Evolutionary conservation across 192 early-diverging fungal genomes (phyloP).

Genomic region (Coemansia sp.): DNA sequence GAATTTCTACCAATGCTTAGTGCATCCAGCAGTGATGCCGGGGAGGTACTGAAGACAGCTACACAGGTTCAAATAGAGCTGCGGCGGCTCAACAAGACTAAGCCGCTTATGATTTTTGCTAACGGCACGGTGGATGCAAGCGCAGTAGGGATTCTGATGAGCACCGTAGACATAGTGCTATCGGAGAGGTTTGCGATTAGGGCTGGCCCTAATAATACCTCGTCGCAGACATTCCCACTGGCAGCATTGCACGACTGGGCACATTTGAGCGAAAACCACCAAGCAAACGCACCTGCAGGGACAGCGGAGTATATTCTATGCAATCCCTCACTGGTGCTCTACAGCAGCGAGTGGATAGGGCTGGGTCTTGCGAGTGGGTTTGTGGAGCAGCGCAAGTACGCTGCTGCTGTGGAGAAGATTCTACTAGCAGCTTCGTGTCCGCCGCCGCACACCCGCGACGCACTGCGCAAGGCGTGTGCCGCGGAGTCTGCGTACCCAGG

Average conservation of each 20-base stretch:
- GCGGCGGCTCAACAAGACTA: slow-evolving; percentile 26
- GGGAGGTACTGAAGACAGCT: slow-evolving; percentile 5
- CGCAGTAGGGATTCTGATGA: slow-evolving; percentile 20
- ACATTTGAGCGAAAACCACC: slow-evolving; percentile 3
- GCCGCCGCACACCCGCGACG: slow-evolving; percentile 39
- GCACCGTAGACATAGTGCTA: slow-evolving; percentile 25
- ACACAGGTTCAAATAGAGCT: slow-evolving; percentile 34
- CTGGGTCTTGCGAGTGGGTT: slow-evolving; percentile 28
- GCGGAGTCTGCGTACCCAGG: slow-evolving; percentile 42
- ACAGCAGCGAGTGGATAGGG: slow-evolving; percentile 35
- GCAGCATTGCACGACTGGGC: slow-evolving; percentile 39
- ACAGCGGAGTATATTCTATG: slow-evolving; percentile 35
- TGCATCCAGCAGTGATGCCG: neutral
- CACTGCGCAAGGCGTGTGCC: slow-evolving; percentile 36
- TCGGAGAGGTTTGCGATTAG: slow-evolving; percentile 25
- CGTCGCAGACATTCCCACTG: slow-evolving; percentile 13
- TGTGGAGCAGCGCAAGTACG: slow-evolving; percentile 31
- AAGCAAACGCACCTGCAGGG: slow-evolving; percentile 7
- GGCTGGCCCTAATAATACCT: neutral
- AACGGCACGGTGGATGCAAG: slow-evolving; percentile 34
- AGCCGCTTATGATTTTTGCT: slow-evolving; percentile 40
- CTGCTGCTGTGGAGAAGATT: slow-evolving; percentile 16
- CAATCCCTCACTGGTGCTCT: slow-evolving; percentile 21
- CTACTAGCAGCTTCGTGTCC: slow-evolving; percentile 49
- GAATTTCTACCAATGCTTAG: slow-evolving; percentile 37